Evolutionary conservation across 257 asterid genomes (phyloP).

Genomic region (Jaltomata sinuosa): DNA sequence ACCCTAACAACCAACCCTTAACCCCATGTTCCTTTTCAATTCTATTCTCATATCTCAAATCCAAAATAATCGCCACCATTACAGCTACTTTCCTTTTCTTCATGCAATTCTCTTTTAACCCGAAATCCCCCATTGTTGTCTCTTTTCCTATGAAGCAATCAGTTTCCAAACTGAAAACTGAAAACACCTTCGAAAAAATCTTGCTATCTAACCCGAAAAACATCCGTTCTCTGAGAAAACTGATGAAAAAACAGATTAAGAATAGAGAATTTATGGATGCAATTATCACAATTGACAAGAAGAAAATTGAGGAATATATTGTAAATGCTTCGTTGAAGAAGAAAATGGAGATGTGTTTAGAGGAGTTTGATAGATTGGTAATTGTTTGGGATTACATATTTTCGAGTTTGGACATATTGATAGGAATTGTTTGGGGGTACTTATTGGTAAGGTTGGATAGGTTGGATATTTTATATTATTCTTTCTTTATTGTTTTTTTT

Average conservation of each 20-base stretch:
- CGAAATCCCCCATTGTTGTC: neutral
- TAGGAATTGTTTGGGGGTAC: too few species aligned
- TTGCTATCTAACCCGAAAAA: conserved; percentile 40
- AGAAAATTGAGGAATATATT: conserved; percentile 49
- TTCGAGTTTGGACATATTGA: too few species aligned
- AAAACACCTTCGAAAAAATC: conserved; percentile 19
- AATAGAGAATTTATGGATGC: neutral
- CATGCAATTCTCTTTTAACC: neutral
- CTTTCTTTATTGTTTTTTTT: too few species aligned
- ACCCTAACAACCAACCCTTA: neutral
- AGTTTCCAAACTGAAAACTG: neutral
- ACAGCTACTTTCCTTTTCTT: neutral
- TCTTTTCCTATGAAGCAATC: neutral
- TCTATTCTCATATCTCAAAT: neutral
- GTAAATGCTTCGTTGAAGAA: conserved; percentile 61
- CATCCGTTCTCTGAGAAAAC: conserved; percentile 23
- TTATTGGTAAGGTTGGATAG: too few species aligned
- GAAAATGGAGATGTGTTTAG: conserved; percentile 10
- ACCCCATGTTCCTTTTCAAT: neutral
- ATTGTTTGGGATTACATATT: too few species aligned
- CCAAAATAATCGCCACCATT: neutral
- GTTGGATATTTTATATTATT: too few species aligned
- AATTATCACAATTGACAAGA: neutral
- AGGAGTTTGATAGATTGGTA: conserved; percentile 14
- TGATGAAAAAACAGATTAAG: conserved; percentile 36